These are phyloP conservation scores for Plasmodium vivax DNA, from an alignment of 169 alveolate species.

Conservation along the genomic window DNA sequence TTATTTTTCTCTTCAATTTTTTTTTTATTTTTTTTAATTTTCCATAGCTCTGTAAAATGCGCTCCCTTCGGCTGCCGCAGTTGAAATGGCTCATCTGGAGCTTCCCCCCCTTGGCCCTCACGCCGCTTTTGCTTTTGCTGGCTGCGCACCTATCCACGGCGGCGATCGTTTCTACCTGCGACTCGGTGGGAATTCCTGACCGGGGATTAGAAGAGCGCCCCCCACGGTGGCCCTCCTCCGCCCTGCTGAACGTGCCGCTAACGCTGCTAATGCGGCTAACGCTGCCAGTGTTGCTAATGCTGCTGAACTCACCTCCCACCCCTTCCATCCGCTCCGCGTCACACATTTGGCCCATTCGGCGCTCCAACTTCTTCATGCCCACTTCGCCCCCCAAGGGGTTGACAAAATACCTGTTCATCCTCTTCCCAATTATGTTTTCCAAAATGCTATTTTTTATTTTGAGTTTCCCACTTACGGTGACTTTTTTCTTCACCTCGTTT, in stretches of 20 bases:
- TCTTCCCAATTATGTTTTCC: constrained; percentile 10
- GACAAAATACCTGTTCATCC: constrained; percentile 24
- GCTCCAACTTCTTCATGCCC: background rate
- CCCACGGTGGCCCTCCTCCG: background rate
- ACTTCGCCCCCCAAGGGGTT: background rate
- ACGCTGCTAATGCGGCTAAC: background rate
- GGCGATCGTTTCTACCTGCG: background rate
- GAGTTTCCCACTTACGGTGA: constrained; percentile 18
- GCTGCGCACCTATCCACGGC: background rate
- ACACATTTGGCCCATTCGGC: background rate
- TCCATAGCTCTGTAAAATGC: constrained; percentile 9
- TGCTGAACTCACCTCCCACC: background rate
- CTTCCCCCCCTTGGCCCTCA: background rate
- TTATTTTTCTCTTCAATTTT: constrained; percentile 20
- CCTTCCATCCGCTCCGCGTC: background rate
- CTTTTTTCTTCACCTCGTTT: constrained; percentile 44
- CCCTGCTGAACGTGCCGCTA: background rate
- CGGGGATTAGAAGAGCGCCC: background rate
- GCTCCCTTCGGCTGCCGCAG: background rate
- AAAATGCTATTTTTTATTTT: constrained; percentile 20
- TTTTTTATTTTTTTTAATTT: constrained; percentile 47
- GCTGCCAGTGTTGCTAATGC: background rate
- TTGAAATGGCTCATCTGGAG: background rate
- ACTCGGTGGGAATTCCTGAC: background rate
- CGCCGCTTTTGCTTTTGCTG: background rate